A percentile compares a stretch with the other conserved stretches of the same genome.
Conservation (phyloP, 169 alveolate species). For the Cryptosporidium bovis region DNA sequence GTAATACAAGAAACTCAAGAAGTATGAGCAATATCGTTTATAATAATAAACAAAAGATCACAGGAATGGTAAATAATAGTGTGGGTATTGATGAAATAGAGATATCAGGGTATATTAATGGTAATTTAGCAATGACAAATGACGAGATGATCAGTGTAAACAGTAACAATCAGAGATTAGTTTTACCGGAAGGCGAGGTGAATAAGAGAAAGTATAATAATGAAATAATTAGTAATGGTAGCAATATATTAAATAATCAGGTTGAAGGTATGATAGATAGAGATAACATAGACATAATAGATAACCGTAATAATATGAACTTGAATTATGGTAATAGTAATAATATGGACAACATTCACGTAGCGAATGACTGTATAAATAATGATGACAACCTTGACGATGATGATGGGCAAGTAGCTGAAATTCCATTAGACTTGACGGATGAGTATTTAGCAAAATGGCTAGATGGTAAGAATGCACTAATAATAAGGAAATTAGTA, state of each 20-base stretch:
- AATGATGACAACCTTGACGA: conserved; percentile 31
- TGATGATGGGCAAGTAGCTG: conserved; percentile 67
- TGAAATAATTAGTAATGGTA: not conserved
- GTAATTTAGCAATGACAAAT: not conserved
- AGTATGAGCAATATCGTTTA: not conserved
- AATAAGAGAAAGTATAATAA: conserved; percentile 4
- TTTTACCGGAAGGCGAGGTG: not conserved
- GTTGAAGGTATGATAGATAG: not conserved
- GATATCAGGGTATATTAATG: not conserved
- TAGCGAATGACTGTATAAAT: not conserved
- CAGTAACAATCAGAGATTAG: not conserved
- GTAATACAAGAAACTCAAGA: conserved; percentile 21
- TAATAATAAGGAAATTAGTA: conserved; percentile 57
- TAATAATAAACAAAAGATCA: not conserved
- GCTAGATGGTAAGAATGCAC: conserved; percentile 72
- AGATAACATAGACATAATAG: not conserved
- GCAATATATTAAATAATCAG: not conserved
- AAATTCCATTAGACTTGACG: conserved; percentile 61
- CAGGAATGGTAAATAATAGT: not conserved
- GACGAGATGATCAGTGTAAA: not conserved
- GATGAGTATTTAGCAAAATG: conserved; percentile 74
- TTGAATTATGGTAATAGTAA: not conserved
- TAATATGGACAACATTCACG: not conserved
- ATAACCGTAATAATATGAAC: not conserved
- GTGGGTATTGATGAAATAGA: not conserved